Evolutionary conservation across 1,139 yeast genomes (phyloP), one percentile per base, ranked within the genome.

Genomic region (Blastobotrys buckinghamii): DNA sequence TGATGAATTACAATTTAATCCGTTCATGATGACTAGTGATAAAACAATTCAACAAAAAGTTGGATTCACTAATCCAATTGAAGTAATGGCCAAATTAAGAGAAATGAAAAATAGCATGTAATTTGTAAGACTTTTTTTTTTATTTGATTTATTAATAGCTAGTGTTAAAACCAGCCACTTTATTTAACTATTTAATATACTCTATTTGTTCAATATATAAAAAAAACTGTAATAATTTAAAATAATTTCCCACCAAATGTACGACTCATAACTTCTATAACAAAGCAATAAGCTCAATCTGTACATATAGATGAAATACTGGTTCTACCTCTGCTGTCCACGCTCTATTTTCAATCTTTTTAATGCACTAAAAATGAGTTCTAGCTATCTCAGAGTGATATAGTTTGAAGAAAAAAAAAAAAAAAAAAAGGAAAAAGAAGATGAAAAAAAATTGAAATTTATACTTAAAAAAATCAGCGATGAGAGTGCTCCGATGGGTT

Each of bases 1-100:
- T 7, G 96, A 92, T 61, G 99, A 92, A 66, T 73, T 81, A 57
- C 66, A 73, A 47, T 84, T 80, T 69, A 92, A 92, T 64, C 98
- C 98, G 32, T 92, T 94, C 68, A 83, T 90, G 92, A 78, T 86
- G 62, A 71, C 87, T 19, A 50, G 68, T 35, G 89, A 84, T 57
- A 76, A 80, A 0, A 68, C 66, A 29, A 78, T 87, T 10, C 72
- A 77, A 57, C 59, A 69, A 47, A 76, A 75, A 19, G 69, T 79
- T 0, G 70, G 73, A 1, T 71, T 73, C 0, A 60, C 63, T 26
- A 67, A 71, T 38, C 71, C 75, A 1, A 71, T 71, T 12, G 77
- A 74, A 17, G 78, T 84, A 35, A 84, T 87, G 92, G 74, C 73
- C 38, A 73, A 70, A 56, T 70, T 87, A 58, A 76, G 96, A 55